These are phyloP conservation scores for Hura crepitans DNA, from an alignment of 441 rosid species.

Conservation along the genomic window DNA sequence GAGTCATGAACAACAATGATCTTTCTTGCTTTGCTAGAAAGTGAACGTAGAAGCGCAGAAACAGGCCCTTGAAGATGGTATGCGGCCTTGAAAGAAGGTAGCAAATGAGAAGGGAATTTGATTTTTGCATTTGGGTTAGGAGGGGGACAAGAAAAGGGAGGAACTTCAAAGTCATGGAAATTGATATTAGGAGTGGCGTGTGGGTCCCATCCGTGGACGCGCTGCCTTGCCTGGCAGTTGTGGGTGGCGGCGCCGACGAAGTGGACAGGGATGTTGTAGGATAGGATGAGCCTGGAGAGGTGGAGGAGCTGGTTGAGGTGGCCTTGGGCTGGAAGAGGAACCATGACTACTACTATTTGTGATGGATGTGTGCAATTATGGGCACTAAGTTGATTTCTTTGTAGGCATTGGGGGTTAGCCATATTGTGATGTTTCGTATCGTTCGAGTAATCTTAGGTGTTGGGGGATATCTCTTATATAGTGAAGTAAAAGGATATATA, in stretches of 20 bases:
- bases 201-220: conserved; percentile 35
- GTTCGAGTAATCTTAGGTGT: too few species aligned
- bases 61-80: conserved; percentile 36
- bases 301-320: conserved; percentile 54
- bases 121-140: conserved; percentile 34
- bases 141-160: conserved; percentile 34
- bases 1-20: conserved; percentile 45
- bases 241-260: conserved; percentile 41
- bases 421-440: neutral
- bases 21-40: conserved; percentile 34
- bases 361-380: neutral
- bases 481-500: too few species aligned
- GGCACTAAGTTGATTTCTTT: neutral
- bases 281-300: conserved; percentile 35
- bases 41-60: conserved; percentile 28
- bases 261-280: conserved; percentile 40
- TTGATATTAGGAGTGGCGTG: conserved; percentile 21
- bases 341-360: conserved; percentile 41
- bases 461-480: too few species aligned
- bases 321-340: conserved; percentile 58
- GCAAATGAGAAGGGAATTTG: conserved; percentile 55
- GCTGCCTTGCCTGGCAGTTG: conserved; percentile 45
- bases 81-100: conserved; percentile 36
- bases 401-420: conserved; percentile 3
- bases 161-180: conserved; percentile 44